Conservation (phyloP, 208 protist genomes). For the Wallacemonas rigidus region DNA sequence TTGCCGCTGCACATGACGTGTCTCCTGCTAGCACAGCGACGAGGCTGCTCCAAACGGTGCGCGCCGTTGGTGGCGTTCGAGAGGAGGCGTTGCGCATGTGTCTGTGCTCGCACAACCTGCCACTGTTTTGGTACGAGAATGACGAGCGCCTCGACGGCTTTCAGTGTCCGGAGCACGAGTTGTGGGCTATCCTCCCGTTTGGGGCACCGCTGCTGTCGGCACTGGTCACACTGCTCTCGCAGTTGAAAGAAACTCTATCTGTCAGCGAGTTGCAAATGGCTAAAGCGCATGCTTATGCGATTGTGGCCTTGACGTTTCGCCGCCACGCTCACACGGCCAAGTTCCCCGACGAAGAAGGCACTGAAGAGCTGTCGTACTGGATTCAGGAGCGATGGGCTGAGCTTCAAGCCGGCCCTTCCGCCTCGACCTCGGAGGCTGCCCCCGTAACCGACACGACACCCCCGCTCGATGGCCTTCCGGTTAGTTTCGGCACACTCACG, state of each 20-base stretch:
- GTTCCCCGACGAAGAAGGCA: background rate
- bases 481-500: background rate
- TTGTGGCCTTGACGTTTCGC: background rate
- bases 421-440: background rate
- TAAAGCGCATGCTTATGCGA: constrained; percentile 10
- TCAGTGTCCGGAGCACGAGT: constrained; percentile 8
- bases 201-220: background rate
- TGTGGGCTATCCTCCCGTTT: background rate
- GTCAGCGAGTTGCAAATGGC: background rate
- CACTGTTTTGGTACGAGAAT: constrained; percentile 9
- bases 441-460: no score
- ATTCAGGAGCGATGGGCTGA: background rate
- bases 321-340: background rate
- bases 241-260: constrained; percentile 2
- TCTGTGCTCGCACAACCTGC: background rate
- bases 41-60: no score
- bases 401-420: background rate
- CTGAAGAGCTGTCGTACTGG: background rate
- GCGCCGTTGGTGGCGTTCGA: background rate
- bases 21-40: background rate
- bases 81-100: background rate
- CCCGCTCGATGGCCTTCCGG: no score
- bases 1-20: background rate
- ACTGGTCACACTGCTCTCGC: background rate
- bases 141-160: constrained; percentile 2